phyloP scores from a whole-genome alignment of 371 early-diverging fungal species.

The Mortierella sp. region DNA sequence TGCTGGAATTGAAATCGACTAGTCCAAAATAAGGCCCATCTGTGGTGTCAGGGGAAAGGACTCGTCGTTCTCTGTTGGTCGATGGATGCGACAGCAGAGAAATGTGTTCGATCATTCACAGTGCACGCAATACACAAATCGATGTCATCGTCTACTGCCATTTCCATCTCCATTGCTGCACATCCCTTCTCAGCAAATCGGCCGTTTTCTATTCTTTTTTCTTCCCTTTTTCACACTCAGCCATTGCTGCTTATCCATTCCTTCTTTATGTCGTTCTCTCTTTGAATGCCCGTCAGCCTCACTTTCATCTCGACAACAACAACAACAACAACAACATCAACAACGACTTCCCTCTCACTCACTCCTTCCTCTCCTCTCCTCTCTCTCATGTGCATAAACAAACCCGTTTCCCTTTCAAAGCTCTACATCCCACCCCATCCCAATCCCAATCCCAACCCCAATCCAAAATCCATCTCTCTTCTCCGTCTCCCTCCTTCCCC shows the following conservation, averaged over 20 bases:
- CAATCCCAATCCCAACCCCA: too few species aligned
- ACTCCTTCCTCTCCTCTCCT: too few species aligned
- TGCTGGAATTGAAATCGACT: neutral
- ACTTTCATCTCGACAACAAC: too few species aligned
- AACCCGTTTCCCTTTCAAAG: too few species aligned
- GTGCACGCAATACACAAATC: too few species aligned
- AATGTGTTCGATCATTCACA: too few species aligned
- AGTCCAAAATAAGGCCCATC: neutral
- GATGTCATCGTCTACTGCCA: neutral
- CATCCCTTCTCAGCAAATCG: neutral
- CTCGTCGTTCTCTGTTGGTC: neutral
- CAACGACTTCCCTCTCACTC: neutral
- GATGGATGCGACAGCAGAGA: neutral
- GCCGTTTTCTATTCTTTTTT: neutral
- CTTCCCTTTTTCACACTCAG: neutral
- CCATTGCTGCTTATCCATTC: slow-evolving; percentile 8
- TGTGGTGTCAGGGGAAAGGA: neutral
- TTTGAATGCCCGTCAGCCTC: neutral
- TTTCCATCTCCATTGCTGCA: neutral
- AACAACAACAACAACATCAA: too few species aligned
- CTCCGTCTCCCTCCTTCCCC: too few species aligned
- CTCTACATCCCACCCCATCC: too few species aligned
- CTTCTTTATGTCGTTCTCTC: neutral
- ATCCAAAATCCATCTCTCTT: too few species aligned
- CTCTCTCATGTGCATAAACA: too few species aligned